Conservation (phyloP, 352 stramenopile species). For the Phytophthora crassamura region DNA sequence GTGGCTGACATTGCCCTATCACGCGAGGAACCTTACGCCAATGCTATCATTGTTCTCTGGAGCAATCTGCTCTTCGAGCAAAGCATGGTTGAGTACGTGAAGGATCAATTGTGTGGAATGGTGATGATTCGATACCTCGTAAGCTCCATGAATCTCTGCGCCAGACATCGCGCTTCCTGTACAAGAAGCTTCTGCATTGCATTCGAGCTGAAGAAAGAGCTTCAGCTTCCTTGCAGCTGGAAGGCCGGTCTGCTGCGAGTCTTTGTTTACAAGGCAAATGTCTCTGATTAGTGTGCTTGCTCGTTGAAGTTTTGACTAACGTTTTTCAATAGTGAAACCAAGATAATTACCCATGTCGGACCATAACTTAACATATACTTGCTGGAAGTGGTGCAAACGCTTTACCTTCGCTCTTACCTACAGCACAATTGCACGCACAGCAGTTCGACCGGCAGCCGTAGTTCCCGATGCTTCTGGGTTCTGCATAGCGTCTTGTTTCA, state of each 20-base stretch:
- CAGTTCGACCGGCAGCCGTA: no score
- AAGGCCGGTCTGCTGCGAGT: neutral
- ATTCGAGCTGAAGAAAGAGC: neutral
- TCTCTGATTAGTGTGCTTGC: no score
- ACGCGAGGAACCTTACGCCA: neutral
- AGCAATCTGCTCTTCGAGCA: constrained; percentile 13
- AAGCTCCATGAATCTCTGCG: constrained; percentile 9
- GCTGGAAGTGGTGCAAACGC: no score
- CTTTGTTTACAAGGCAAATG: neutral
- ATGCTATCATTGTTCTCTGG: constrained; percentile 7
- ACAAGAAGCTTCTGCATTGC: neutral
- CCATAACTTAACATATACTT: no score
- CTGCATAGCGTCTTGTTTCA: no score
- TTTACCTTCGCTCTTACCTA: no score
- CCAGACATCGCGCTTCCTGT: neutral
- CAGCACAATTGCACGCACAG: no score
- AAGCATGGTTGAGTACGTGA: no score
- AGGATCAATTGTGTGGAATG: constrained; percentile 12
- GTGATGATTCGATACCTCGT: constrained; percentile 2
- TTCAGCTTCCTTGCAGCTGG: constrained; percentile 8
- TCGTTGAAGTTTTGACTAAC: no score
- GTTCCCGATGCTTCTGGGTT: no score
- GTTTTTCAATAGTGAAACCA: no score
- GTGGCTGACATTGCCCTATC: neutral
- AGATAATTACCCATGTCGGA: no score